These are phyloP conservation scores for Saccharum officinarum DNA, from an alignment of 176 grass and related monocot genomes.

Conservation along the genomic window DNA sequence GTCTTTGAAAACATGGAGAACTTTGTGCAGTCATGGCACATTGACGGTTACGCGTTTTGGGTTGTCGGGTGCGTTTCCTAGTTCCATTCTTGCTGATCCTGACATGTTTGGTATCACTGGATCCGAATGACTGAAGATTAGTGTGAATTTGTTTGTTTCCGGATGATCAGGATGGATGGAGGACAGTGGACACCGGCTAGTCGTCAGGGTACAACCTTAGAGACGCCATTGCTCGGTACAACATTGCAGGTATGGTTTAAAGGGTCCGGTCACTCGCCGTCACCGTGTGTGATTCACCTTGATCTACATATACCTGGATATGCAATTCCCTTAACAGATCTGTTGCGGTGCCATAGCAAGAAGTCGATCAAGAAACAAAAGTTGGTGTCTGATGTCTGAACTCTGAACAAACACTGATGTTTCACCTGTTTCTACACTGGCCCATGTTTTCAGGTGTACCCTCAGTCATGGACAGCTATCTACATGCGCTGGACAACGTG, in stretches of 20 bases:
- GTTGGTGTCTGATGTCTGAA: background rate
- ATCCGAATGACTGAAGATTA: background rate
- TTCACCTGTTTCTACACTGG: background rate
- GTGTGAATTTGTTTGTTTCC: background rate
- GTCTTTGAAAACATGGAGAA: slow-evolving; percentile 80
- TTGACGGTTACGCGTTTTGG: slow-evolving; percentile 91
- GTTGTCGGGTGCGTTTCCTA: slow-evolving; percentile 62
- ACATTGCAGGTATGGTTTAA: slow-evolving; percentile 67
- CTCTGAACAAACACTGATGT: background rate
- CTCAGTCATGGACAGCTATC: slow-evolving; percentile 79
- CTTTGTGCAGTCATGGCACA: slow-evolving; percentile 85
- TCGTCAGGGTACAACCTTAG: slow-evolving; percentile 78
- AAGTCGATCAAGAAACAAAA: background rate
- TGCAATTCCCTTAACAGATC: background rate
- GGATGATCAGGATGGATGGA: slow-evolving; percentile 74
- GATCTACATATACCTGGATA: too few species aligned
- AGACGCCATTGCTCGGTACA: slow-evolving; percentile 74
- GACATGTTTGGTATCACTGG: background rate
- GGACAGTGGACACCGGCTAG: slow-evolving; percentile 78
- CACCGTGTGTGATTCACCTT: too few species aligned
- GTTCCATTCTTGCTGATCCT: background rate
- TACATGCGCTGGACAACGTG: slow-evolving; percentile 98
- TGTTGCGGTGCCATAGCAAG: background rate
- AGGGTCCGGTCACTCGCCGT: too few species aligned
- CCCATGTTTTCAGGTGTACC: slow-evolving; percentile 72